Percentiles rank a stretch among this genome's conserved stretches.
Conservation (phyloP, 768 basidiomycete species). For the Dacryopinax spathularia region DNA sequence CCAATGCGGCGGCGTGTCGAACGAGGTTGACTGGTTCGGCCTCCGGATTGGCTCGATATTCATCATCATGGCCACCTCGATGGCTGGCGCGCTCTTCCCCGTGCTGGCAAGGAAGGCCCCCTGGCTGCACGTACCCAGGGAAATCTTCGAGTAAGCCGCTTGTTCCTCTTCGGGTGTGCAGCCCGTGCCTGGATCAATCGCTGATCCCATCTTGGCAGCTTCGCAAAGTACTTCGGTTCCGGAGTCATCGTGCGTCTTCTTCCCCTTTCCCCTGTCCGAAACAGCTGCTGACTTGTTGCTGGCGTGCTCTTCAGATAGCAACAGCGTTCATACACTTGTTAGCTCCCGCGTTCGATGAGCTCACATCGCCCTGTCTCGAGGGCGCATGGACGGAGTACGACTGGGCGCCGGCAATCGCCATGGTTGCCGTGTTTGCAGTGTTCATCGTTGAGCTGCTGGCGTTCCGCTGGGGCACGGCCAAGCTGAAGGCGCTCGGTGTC, state of each 20-base stretch:
- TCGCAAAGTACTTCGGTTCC: slow-evolving; percentile 83
- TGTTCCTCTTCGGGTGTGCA: background rate
- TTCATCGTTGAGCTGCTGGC: slow-evolving; percentile 78
- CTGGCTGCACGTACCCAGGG: slow-evolving; percentile 42
- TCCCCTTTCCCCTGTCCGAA: background rate
- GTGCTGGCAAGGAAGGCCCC: slow-evolving; percentile 41
- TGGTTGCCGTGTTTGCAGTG: slow-evolving; percentile 66
- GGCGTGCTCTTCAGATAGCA: slow-evolving; percentile 44
- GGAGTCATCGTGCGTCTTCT: slow-evolving; percentile 57
- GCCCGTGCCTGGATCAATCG: background rate
- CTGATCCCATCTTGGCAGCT: slow-evolving; percentile 29
- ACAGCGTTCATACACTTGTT: slow-evolving; percentile 82
- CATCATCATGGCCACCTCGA: slow-evolving; percentile 50
- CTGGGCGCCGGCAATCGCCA: slow-evolving; percentile 66
- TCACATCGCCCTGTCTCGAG: slow-evolving; percentile 55
- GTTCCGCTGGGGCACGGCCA: slow-evolving; percentile 71
- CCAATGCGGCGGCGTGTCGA: background rate
- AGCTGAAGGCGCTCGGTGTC: slow-evolving; percentile 51
- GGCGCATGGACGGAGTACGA: slow-evolving; percentile 65
- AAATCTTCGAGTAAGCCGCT: slow-evolving; percentile 53
- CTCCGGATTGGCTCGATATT: slow-evolving; percentile 62
- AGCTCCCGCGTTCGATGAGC: slow-evolving; percentile 54
- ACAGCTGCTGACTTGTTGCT: slow-evolving; percentile 4
- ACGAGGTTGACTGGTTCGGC: background rate
- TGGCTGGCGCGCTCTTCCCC: slow-evolving; percentile 54